phyloP scores from a whole-genome alignment of 208 protist genomes.

The Acanthamoeba culbertsoni region DNA sequence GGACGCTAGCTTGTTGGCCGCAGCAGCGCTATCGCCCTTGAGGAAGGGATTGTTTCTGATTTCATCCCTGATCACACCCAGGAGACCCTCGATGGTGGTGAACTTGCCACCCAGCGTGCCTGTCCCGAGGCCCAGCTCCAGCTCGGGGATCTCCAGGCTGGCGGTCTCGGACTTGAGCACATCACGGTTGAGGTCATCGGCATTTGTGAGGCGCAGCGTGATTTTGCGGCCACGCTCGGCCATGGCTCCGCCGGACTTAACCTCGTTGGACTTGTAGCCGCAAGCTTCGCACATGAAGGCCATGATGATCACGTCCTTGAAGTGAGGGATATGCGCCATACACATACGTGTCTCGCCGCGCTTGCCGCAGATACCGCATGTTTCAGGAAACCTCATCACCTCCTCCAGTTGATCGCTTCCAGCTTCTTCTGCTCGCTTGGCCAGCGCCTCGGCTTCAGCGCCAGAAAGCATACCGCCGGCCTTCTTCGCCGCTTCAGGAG shows the following conservation, averaged over 20 bases:
- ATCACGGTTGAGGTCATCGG: constrained; percentile 82
- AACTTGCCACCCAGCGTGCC: constrained; percentile 86
- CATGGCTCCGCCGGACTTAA: constrained; percentile 86
- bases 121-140: constrained; percentile 75
- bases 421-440: background rate
- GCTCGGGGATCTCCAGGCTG: constrained; percentile 79
- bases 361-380: constrained; percentile 67
- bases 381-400: constrained; percentile 63
- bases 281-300: constrained; percentile 82
- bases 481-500: background rate
- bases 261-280: constrained; percentile 84
- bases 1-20: background rate
- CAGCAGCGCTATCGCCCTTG: constrained; percentile 70
- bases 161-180: constrained; percentile 87
- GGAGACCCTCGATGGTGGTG: constrained; percentile 87
- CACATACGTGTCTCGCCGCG: constrained; percentile 62
- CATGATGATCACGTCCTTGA: constrained; percentile 88
- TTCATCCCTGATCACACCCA: constrained; percentile 71
- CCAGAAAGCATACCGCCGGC: background rate
- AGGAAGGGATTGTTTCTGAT: constrained; percentile 78
- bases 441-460: constrained; percentile 3
- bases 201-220: constrained; percentile 74
- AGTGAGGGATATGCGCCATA: constrained; percentile 84
- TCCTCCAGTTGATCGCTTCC: background rate
- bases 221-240: constrained; percentile 68